Base-by-base conservation (phyloP, 208 protist species). In the Strigomonas culicis region DNA sequence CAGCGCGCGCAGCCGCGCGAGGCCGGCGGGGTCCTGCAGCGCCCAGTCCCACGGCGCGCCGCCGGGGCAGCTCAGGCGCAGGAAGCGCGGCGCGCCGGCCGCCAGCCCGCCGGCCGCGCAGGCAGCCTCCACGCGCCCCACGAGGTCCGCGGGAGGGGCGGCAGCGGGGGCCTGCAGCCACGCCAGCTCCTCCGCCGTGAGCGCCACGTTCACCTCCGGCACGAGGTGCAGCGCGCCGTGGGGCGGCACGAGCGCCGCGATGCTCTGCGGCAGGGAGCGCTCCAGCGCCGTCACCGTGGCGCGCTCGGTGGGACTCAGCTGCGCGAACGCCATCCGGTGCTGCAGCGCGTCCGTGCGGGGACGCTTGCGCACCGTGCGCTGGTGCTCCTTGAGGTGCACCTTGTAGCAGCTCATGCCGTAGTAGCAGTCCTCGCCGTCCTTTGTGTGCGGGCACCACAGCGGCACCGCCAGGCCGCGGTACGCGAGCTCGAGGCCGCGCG, bases 1-100 rank as follows among this genome's bases (percentile, higher is more conserved):
- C 21, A 72, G 50, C 36, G 53, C 55, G 1, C 78, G 74, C 27
- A 96, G 78, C 41, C 34, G 27, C 10, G 67, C 27, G 2, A 88
- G 74, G 0, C 90, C 90, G 21, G 30, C 39, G 28, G 34, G 15
- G 24, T 66, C 13, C 10, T 62, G 56, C 21, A 92, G 59, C 24
- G 69, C 70, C 87, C 87, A 94, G 58, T 96, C 83, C 81, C 83
- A 96, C 61, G 90, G 90, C n/a, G 87, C 75, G 21, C 87, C 83
- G 30, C 87, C 82, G 8, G 81, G 77, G 66, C 75, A 82, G 59
- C 73, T 82, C 44, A 96, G 76, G 24, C 85, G 82, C 22, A 83
- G 60, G 75, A 95, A 95, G 47, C 57, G 30, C 3, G 36, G 44
- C 8, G 57, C 39, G 1, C 32, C 36, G 13, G 49, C 27, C n/a